Evolutionary conservation across 176 grass and related monocot species (phyloP).

Genomic region (Elaeis guineensis): DNA sequence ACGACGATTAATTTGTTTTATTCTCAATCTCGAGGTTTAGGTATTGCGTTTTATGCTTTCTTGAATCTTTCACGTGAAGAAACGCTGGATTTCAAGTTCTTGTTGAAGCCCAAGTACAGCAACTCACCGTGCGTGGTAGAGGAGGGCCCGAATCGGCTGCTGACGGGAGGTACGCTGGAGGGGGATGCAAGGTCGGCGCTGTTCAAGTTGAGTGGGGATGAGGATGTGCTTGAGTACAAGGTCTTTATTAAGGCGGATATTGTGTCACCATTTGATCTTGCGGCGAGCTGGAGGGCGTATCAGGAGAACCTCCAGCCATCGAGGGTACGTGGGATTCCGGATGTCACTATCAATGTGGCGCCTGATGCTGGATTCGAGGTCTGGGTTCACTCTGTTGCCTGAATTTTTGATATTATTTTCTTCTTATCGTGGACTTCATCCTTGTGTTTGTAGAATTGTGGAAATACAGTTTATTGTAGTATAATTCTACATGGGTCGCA

Average conservation of each 20-base stretch:
- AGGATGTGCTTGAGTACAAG: slow-evolving; percentile 48
- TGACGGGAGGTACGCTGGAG: slow-evolving; percentile 38
- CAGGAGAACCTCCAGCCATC: slow-evolving; percentile 69
- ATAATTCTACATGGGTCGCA: no score
- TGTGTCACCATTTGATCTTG: slow-evolving; percentile 78
- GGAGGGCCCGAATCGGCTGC: slow-evolving; percentile 54
- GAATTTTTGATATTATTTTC: slow-evolving; percentile 8
- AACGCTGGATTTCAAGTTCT: slow-evolving; percentile 80
- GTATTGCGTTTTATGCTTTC: slow-evolving; percentile 1
- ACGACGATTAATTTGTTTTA: no score
- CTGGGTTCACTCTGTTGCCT: slow-evolving; percentile 12
- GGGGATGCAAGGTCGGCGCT: slow-evolving; percentile 38
- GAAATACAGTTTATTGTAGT: no score
- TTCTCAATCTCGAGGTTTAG: neutral
- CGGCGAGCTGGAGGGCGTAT: slow-evolving; percentile 81
- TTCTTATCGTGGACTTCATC: neutral
- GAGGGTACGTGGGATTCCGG: slow-evolving; percentile 51
- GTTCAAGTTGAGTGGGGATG: slow-evolving; percentile 51
- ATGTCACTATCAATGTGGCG: slow-evolving; percentile 48
- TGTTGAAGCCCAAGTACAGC: slow-evolving; percentile 47
- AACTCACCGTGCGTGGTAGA: slow-evolving; percentile 53
- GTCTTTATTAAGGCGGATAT: slow-evolving; percentile 55
- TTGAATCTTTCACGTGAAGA: slow-evolving; percentile 17
- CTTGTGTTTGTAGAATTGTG: no score
- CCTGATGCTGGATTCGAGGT: slow-evolving; percentile 52